These are phyloP conservation scores for Fremontodendron californicum DNA, from an alignment of 345 rosid species.

Conservation along the genomic window DNA sequence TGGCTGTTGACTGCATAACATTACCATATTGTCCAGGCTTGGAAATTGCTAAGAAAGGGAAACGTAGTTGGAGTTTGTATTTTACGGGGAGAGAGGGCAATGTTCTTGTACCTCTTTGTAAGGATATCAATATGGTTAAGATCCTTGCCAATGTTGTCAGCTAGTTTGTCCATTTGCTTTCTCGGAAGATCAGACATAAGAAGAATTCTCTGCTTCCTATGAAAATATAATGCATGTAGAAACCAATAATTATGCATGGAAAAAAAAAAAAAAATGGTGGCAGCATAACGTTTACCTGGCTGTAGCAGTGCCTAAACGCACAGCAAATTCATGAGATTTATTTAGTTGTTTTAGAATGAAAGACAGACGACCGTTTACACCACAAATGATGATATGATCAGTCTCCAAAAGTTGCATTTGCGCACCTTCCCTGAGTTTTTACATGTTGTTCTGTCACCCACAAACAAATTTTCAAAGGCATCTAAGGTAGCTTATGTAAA, in stretches of 20 bases:
- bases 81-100: neutral
- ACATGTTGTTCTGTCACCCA: conserved; percentile 76
- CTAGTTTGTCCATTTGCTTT: conserved; percentile 85
- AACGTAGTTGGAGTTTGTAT: neutral
- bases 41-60: neutral
- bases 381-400: conserved; percentile 93
- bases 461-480: neutral
- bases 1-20: neutral
- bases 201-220: conserved; percentile 91
- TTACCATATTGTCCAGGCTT: neutral
- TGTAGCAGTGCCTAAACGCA: conserved; percentile 91
- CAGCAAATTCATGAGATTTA: conserved; percentile 85
- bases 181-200: conserved; percentile 94
- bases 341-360: conserved; percentile 88
- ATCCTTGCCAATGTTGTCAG: conserved; percentile 71
- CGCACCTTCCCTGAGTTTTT: conserved; percentile 90
- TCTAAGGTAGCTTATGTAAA: neutral
- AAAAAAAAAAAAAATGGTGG: neutral
- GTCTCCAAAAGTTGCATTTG: conserved; percentile 89
- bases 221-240: conserved; percentile 20
- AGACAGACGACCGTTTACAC: conserved; percentile 71
- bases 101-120: conserved; percentile 64
- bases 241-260: conserved; percentile 4
- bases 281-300: conserved; percentile 50
- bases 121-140: conserved; percentile 83